Evolutionary conservation across 768 basidiomycete genomes (phyloP), one percentile per base, ranked within the genome.

Genomic region (Daedalea quercina): DNA sequence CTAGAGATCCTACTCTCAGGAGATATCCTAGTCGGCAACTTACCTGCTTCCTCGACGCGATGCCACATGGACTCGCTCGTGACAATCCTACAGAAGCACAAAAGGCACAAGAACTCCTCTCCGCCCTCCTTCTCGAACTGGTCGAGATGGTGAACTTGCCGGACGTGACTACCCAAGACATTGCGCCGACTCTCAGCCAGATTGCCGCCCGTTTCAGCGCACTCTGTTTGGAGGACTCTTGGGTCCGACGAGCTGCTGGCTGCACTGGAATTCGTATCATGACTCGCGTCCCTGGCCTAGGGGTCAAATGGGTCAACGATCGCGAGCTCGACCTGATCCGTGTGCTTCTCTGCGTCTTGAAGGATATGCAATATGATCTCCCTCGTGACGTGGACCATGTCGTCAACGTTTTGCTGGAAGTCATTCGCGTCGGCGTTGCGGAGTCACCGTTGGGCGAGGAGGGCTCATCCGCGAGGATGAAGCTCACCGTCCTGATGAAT

Each of bases 341-440:
- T 48, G 92, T 89, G 3, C 77, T 98, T 23, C 75, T 97, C 26
- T 91, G 93, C 62, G 85, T 94, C 55, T 74, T 99, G 45, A 96
- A 98, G 65, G 95, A 98, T 64, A 87, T 96, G 61, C 94, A 95
- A 0, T 79, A 81, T 57, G 94, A 97, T 60, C 76, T 94, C 20
- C 90, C 94, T 15, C 80, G 82, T 6, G 84, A 94, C 58, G 81
- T 91, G 24, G 80, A 85, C 28, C 81, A 87, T 44, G 87, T 95
- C 19, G 73, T 84, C 8, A 82, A 87, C 51, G 84, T 90, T n/a
- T 74, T 98, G 44, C 76, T 76, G 46, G 75, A 72, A 51, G 79
- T 93, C 41, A 67, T 91, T 44, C 75, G 76, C 7, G 81, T 85
- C 43, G 78, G 84, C 65, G 78, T 77, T 54, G 68, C 73, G 9